Base-by-base conservation (phyloP, 192 early-diverging fungal species). In the Pilaira anomala region DNA sequence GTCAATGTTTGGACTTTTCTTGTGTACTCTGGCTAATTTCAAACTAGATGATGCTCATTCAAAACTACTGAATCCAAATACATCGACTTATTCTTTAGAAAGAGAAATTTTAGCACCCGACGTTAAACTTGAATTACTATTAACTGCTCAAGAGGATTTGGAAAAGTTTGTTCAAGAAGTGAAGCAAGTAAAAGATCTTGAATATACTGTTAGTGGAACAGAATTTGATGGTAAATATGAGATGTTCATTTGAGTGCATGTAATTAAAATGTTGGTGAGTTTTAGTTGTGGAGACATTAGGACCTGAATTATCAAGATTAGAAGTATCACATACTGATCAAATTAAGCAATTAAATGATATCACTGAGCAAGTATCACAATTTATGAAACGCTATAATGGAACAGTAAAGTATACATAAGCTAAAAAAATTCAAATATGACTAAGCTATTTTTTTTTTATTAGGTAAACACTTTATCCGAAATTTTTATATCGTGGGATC, bases 401-500 rank as follows among this genome's bases (percentile, higher is more conserved):
- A 56, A 58, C 61, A 45, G 76, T 78, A 74, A 48, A 39, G 13
- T 33, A 33, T 7, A 33, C 2, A 54, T 14, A 36, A 30, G 7
- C 26, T 0, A 30, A 28, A 26, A 11, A 19, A 19, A 36, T 36
- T 5, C 6, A 36, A 36, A 9, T 9, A 36, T 36, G 33, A 36
- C 33, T 36, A 36, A 36, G 33, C 19, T 49, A 51, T 46, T 24
- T 2, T 46, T 48, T 29, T 21, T 53, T 7, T 49, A 13, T 22
- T 63, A 78, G 77, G 59, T 79, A 25, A 75, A 79, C 29, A 79
- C 74, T 7, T 53, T 79, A 24, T 79, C 77, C 13, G 77, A 79
- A 26, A 76, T 79, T 51, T 79, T 79, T 46, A 79, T 79, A 52
- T 60, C 71, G 7, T 79, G 77, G 77, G 77, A 79, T 70, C 51